phyloP scores from a whole-genome alignment of 192 early-diverging fungal species.

The Coemansia sp. region DNA sequence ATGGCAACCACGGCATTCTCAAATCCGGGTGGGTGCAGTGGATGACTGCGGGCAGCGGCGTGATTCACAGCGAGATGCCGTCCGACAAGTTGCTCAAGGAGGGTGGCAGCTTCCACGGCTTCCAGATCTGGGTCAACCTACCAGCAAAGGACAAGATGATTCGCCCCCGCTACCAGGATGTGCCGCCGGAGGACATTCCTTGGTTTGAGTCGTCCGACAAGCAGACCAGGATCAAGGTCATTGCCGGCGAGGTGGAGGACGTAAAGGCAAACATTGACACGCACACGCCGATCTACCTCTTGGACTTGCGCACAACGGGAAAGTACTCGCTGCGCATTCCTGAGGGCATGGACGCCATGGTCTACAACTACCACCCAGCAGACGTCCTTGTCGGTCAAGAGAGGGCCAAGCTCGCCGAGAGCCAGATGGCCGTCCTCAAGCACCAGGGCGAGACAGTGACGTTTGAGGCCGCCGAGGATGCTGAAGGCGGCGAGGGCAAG shows the following conservation, averaged over 20 bases:
- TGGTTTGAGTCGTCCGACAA: conserved; percentile 54
- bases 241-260: conserved; percentile 82
- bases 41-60: conserved; percentile 78
- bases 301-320: conserved; percentile 73
- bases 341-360: conserved; percentile 49
- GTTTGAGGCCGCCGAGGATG: conserved; percentile 38
- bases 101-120: conserved; percentile 51
- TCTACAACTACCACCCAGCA: conserved; percentile 50
- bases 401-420: conserved; percentile 37
- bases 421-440: conserved; percentile 47
- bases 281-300: conserved; percentile 77
- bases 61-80: conserved; percentile 79
- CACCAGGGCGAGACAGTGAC: conserved; percentile 34
- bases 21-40: conserved; percentile 74
- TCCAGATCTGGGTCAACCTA: conserved; percentile 84
- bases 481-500: conserved; percentile 30
- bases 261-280: conserved; percentile 72
- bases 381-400: conserved; percentile 46
- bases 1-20: conserved; percentile 71
- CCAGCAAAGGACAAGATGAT: conserved; percentile 73
- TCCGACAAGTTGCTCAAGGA: conserved; percentile 47
- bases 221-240: conserved; percentile 71
- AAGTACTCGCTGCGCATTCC: conserved; percentile 54
- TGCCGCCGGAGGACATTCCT: conserved; percentile 67
- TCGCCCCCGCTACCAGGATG: conserved; percentile 74